These are phyloP conservation scores for Vigna hirtella DNA, from an alignment of 306 rosid species.

Conservation along the genomic window DNA sequence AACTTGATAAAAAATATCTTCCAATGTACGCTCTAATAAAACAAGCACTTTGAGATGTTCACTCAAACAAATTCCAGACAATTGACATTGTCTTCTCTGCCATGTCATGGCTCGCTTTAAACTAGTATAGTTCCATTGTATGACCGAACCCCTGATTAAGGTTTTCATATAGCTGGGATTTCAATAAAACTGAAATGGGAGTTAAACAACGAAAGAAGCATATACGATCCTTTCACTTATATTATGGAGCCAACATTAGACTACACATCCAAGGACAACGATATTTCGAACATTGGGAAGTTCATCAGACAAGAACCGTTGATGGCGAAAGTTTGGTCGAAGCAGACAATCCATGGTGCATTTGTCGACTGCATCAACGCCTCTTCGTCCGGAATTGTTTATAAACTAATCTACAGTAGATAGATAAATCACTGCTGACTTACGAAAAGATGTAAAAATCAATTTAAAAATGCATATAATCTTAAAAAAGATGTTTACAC, in stretches of 20 bases:
- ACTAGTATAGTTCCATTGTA: neutral
- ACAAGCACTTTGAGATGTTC: neutral
- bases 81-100: neutral
- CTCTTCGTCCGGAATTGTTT: neutral
- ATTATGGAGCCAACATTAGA: neutral
- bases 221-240: neutral
- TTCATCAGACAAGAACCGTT: neutral
- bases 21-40: neutral
- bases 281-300: neutral
- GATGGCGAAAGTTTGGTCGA: neutral
- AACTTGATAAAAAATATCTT: neutral
- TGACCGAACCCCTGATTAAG: neutral
- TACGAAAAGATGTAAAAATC: neutral
- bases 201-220: neutral
- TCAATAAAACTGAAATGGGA: neutral
- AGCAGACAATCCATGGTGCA: constrained; percentile 2
- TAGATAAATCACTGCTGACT: neutral
- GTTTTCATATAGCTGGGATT: neutral
- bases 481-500: neutral
- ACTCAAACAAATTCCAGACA: neutral
- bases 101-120: neutral
- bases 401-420: neutral
- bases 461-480: neutral
- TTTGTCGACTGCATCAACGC: neutral
- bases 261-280: neutral